phyloP scores from a whole-genome alignment of 768 basidiomycete genomes.

The Dendrothele bispora region DNA sequence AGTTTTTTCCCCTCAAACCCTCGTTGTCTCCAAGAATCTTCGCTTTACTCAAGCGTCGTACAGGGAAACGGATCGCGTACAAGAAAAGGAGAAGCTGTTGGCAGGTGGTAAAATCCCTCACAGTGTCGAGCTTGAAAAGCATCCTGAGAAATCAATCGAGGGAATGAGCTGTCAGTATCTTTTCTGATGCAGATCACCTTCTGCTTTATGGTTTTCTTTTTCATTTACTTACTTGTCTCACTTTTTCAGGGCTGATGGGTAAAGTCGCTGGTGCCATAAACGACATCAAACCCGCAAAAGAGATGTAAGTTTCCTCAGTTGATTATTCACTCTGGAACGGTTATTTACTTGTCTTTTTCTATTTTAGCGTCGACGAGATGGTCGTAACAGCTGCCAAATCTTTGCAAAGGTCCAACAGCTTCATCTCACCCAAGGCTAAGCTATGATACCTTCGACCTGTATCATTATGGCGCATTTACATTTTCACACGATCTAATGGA shows the following conservation, averaged over 20 bases:
- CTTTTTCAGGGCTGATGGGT: constrained; percentile 77
- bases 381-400: constrained; percentile 67
- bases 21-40: background rate
- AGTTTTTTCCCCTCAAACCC: constrained; percentile 14
- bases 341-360: constrained; percentile 8
- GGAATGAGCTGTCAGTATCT: constrained; percentile 57
- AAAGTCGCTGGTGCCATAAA: constrained; percentile 73
- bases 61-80: constrained; percentile 62
- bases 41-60: background rate
- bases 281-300: constrained; percentile 82
- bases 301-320: constrained; percentile 54
- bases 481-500: too few species aligned
- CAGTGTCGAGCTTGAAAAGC: constrained; percentile 64
- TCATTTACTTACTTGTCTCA: constrained; percentile 6
- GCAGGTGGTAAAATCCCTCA: constrained; percentile 73
- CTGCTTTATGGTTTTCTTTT: background rate
- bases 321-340: too few species aligned
- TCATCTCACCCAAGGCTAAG: constrained; percentile 45
- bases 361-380: constrained; percentile 74
- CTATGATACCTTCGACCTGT: too few species aligned
- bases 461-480: too few species aligned
- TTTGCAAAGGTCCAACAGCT: constrained; percentile 42
- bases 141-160: constrained; percentile 64
- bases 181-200: too few species aligned
- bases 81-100: constrained; percentile 60